Evolutionary conservation across 495 filamentous ascomycete species (phyloP), one percentile per base, ranked within the genome.

Genomic region (Pyronema domesticum): DNA sequence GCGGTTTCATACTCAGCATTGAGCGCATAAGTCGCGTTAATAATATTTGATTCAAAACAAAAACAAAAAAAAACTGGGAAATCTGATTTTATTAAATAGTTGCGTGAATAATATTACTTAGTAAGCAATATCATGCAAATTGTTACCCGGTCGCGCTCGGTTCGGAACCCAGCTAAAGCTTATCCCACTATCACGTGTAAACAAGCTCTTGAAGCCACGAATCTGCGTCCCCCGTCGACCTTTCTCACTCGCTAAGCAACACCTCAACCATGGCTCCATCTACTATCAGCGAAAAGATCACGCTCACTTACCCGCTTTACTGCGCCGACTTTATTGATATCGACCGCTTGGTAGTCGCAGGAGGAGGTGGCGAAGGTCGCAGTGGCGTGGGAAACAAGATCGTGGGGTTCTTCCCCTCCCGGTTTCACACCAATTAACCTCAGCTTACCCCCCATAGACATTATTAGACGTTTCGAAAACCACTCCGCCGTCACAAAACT

Each of bases 301-400:
- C 78, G 14, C 75, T 94, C 53, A 77, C 79, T 18, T 95, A 89
- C 65, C 89, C 91, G n/a, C 74, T 95, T 40, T 95, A 86, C 68
- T 77, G 85, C 15, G 83, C 83, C 58, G 89, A 87, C 64, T 95
- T 95, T 68, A 74, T 81, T 60, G 78, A 91, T 71, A 76, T 78
- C 55, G 73, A 76, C 56, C 76, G 77, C 46, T 72, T 95, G 33
- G 70, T 94, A 7, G 86, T 95, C n/a, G 89, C 81, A 37, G 89
- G 91, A 30, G 91, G 91, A 47, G 89, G 89, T 56, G 89, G 89
- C 15, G 81, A 87, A 63, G 79, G 82, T 39, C 79, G 81, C 54
- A 91, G 76, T 63, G 91, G 89, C 46, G 86, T 95, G 36, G 78
- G 80, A 33, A 98, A 95, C 69, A 89, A 89, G 69, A 87, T 96